Evolutionary conservation across 768 basidiomycete genomes (phyloP).

Genomic region (Leccinum disarticulatum): DNA sequence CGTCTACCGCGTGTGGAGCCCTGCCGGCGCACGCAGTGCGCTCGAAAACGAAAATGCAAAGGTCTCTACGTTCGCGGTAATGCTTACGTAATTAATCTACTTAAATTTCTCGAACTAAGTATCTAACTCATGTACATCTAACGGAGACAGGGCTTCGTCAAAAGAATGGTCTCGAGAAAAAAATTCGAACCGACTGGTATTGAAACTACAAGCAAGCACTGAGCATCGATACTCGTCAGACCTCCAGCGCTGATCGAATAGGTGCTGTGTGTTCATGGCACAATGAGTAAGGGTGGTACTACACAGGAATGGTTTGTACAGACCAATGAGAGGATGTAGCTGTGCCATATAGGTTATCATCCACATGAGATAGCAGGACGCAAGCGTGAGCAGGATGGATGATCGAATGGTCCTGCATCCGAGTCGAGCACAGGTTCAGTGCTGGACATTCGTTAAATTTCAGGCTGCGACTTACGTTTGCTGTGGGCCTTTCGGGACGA

Average conservation of each 20-base stretch:
- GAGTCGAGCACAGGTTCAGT: constrained; percentile 3
- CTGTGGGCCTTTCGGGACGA: constrained; percentile 82
- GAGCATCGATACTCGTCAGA: constrained; percentile 12
- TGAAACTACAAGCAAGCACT: constrained; percentile 5
- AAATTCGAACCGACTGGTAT: constrained; percentile 24
- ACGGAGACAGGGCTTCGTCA: constrained; percentile 12
- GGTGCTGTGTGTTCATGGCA: constrained; percentile 14
- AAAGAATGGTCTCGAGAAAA: not conserved
- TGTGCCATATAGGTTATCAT: constrained; percentile 96
- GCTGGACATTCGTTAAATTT: not conserved
- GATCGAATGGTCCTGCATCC: constrained; percentile 80
- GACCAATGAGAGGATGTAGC: constrained; percentile 86
- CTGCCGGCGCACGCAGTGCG: too few relatives aligned
- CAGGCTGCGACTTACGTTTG: constrained; percentile 67
- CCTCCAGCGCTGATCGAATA: constrained; percentile 15
- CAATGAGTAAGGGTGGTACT: not conserved
- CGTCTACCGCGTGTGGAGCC: too few relatives aligned
- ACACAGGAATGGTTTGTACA: constrained; percentile 22
- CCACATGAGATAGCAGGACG: constrained; percentile 94
- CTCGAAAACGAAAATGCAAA: too few relatives aligned
- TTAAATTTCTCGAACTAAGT: too few relatives aligned
- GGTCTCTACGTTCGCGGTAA: too few relatives aligned
- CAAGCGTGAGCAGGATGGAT: constrained; percentile 70
- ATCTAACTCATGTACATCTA: constrained; percentile 28
- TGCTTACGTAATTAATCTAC: too few relatives aligned